These are phyloP conservation scores for Nidula niveotomentosa DNA, from an alignment of 1,284 basidiomycete species.

Conservation along the genomic window DNA sequence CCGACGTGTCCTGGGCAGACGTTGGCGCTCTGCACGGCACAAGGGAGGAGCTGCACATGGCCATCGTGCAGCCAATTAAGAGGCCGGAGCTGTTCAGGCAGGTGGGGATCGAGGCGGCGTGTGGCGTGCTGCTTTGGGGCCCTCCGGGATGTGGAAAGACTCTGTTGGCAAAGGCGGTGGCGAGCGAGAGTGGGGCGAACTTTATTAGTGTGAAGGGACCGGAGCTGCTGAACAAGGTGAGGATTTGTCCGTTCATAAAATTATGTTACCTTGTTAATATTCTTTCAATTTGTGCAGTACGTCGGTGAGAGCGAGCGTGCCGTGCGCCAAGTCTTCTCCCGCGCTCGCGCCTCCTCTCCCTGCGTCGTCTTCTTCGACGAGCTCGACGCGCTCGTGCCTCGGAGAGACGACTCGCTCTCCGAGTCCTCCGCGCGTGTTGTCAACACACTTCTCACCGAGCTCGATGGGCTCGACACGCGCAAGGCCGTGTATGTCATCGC, in stretches of 20 bases:
- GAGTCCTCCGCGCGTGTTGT: conserved; percentile 97
- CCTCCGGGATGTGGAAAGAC: conserved; percentile 99
- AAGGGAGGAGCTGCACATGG: conserved; percentile 94
- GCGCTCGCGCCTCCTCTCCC: conserved; percentile 85
- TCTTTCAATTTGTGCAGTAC: conserved; percentile 59
- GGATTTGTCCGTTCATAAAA: conserved; percentile 11
- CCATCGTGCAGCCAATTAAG: conserved; percentile 93
- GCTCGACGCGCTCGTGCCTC: conserved; percentile 93
- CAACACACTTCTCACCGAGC: conserved; percentile 95
- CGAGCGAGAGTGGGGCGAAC: conserved; percentile 92
- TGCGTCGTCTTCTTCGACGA: conserved; percentile 97
- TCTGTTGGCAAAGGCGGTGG: conserved; percentile 93
- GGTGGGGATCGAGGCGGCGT: conserved; percentile 85
- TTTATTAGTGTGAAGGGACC: conserved; percentile 99
- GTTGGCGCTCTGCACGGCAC: conserved; percentile 89
- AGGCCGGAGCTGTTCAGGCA: conserved; percentile 86
- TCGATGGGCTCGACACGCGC: conserved; percentile 91
- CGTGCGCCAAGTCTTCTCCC: conserved; percentile 90
- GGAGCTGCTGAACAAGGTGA: conserved; percentile 92
- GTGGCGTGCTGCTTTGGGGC: conserved; percentile 97
- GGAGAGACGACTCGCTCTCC: conserved; percentile 90
- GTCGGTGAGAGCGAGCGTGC: conserved; percentile 97
- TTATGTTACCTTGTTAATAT: conserved; percentile 1
- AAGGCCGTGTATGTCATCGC: conserved; percentile 95
- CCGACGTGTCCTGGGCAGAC: conserved; percentile 94